These are phyloP conservation scores for Clonostachys sp. DNA, from an alignment of 2,329 filamentous ascomycete genomes.

Conservation along the genomic window DNA sequence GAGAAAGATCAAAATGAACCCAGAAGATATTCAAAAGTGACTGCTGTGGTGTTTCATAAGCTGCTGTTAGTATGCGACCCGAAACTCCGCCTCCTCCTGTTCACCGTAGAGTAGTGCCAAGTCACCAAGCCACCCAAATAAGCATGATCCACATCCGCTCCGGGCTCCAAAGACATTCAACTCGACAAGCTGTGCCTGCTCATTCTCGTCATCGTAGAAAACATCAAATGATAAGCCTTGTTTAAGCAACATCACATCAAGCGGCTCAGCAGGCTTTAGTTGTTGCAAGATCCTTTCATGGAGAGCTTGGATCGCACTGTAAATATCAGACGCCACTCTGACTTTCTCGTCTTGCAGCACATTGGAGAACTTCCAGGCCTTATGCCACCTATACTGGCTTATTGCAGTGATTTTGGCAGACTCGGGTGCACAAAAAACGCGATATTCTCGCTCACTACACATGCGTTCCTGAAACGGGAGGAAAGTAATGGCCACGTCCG, in stretches of 20 bases:
- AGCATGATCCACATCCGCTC: conserved; percentile 35
- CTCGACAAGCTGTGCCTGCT: conserved; percentile 27
- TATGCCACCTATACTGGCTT: conserved; percentile 35
- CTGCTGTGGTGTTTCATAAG: too few relatives aligned
- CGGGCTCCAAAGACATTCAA: conserved; percentile 38
- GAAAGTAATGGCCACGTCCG: conserved; percentile 25
- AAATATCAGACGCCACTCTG: conserved; percentile 9
- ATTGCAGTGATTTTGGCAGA: conserved; percentile 23
- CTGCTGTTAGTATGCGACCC: conserved; percentile 1
- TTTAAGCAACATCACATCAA: conserved; percentile 19
- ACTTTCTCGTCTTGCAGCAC: conserved; percentile 4
- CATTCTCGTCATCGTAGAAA: conserved; percentile 20
- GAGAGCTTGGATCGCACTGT: conserved; percentile 9
- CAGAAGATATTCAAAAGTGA: too few relatives aligned
- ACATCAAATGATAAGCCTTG: conserved; percentile 40
- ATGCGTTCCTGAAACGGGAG: conserved; percentile 34
- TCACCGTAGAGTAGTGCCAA: conserved; percentile 26
- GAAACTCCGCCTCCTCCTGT: conserved; percentile 18
- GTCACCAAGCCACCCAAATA: conserved; percentile 39
- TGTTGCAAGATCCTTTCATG: conserved; percentile 18
- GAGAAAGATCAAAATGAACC: too few relatives aligned
- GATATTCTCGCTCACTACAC: conserved; percentile 28
- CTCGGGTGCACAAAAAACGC: conserved; percentile 34
- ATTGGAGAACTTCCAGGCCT: conserved; percentile 19
- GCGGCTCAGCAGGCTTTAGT: conserved; percentile 6